Evolutionary conservation across 163 green algal genomes (phyloP).

Genomic region (Scenedesmus sp.): DNA sequence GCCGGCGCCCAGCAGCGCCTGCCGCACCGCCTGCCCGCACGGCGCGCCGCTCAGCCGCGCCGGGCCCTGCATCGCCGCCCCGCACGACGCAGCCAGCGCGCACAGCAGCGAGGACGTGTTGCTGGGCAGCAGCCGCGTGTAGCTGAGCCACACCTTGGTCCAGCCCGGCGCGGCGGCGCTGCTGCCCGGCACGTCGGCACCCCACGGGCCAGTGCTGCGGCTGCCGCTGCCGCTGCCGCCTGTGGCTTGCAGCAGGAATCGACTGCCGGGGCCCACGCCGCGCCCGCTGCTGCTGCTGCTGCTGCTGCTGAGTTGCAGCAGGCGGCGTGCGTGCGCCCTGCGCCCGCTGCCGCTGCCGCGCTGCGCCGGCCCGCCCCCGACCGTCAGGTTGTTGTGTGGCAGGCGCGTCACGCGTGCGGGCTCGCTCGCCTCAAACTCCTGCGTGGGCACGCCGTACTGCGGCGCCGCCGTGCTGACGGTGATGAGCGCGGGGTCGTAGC

Average conservation of each 20-base stretch:
- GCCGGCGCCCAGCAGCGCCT: background rate
- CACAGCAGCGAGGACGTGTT: slow-evolving; percentile 20
- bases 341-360: background rate
- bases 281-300: background rate
- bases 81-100: background rate
- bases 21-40: background rate
- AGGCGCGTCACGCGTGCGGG: background rate
- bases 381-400: background rate
- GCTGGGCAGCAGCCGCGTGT: background rate
- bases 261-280: no score
- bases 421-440: background rate
- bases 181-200: background rate
- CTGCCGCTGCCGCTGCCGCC: background rate
- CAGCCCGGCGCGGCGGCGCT: background rate
- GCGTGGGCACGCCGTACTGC: background rate
- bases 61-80: background rate
- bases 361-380: background rate
- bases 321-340: background rate
- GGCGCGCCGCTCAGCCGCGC: background rate
- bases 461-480: background rate
- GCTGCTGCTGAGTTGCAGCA: background rate
- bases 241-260: background rate
- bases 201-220: background rate
- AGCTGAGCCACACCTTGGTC: slow-evolving; percentile 32
- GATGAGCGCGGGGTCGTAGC: slow-evolving; percentile 25